Evolutionary conservation across 164 flowering plant genomes (phyloP).

Genomic region (Stephania yunnanensis): DNA sequence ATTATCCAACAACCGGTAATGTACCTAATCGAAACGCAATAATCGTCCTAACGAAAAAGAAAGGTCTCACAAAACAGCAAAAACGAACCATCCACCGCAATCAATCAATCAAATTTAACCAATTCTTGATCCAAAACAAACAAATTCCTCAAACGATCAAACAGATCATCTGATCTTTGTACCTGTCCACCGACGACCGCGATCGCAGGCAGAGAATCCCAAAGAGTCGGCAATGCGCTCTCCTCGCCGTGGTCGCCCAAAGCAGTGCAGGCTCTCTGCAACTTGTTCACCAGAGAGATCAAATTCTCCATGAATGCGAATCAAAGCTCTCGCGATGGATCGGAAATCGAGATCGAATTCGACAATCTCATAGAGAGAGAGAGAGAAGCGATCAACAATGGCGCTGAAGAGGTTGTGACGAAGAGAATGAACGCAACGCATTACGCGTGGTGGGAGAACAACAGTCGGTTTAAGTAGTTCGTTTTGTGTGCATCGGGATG

Average conservation of each 20-base stretch:
- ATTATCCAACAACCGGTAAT: too few species aligned
- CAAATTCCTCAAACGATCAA: neutral
- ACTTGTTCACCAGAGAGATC: conserved; percentile 68
- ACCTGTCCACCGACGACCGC: conserved; percentile 99
- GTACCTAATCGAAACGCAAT: too few species aligned
- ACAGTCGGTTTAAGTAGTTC: neutral
- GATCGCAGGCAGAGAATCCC: conserved; percentile 92
- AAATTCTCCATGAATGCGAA: conserved; percentile 55
- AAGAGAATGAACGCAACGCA: neutral
- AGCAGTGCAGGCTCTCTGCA: conserved; percentile 91
- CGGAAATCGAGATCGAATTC: neutral
- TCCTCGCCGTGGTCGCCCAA: conserved; percentile 91
- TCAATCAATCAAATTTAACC: neutral
- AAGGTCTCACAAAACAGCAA: neutral
- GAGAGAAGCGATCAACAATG: neutral
- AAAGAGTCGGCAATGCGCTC: conserved; percentile 76
- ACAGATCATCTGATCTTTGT: conserved; percentile 8
- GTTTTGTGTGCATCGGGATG: neutral
- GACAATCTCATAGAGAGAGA: neutral
- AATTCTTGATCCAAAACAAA: neutral
- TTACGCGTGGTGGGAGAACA: neutral
- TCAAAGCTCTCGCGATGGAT: neutral
- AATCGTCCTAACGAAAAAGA: too few species aligned
- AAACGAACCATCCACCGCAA: too few species aligned
- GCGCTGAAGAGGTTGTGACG: neutral